These are phyloP conservation scores for Cyanodermella asteris DNA, from an alignment of 2,329 filamentous ascomycete species.

Conservation along the genomic window DNA sequence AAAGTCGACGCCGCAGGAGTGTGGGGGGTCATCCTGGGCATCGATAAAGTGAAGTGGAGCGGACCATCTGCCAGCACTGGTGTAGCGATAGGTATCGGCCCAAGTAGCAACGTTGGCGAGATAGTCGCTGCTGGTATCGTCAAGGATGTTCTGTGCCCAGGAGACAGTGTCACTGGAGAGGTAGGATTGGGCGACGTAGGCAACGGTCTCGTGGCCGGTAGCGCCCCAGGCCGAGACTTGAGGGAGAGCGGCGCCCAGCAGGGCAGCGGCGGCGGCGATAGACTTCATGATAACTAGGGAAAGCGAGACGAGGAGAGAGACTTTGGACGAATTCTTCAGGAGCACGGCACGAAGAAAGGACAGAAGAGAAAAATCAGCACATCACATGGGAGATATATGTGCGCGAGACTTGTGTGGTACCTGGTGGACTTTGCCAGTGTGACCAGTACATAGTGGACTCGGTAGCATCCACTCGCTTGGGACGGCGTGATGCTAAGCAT, in stretches of 20 bases:
- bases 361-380: no score
- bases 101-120: constrained; percentile 30
- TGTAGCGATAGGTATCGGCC: constrained; percentile 30
- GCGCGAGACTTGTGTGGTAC: no score
- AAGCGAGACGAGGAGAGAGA: no score
- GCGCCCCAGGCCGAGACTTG: constrained; percentile 25
- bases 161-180: constrained; percentile 19
- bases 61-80: constrained; percentile 24
- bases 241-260: constrained; percentile 7
- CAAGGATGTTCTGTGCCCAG: constrained; percentile 23
- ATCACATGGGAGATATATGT: no score
- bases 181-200: constrained; percentile 23
- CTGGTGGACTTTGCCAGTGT: no score
- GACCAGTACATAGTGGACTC: no score
- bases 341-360: no score
- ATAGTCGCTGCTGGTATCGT: constrained; percentile 18
- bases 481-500: no score
- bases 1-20: constrained; percentile 25
- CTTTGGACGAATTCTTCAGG: no score
- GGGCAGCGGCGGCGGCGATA: constrained; percentile 1
- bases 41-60: constrained; percentile 30
- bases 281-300: constrained; percentile 5
- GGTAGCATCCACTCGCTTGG: no score
- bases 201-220: constrained; percentile 32
- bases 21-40: constrained; percentile 25